These are phyloP conservation scores for Colletotrichum godetiae DNA, from an alignment of 2,329 filamentous ascomycete genomes.

Conservation along the genomic window DNA sequence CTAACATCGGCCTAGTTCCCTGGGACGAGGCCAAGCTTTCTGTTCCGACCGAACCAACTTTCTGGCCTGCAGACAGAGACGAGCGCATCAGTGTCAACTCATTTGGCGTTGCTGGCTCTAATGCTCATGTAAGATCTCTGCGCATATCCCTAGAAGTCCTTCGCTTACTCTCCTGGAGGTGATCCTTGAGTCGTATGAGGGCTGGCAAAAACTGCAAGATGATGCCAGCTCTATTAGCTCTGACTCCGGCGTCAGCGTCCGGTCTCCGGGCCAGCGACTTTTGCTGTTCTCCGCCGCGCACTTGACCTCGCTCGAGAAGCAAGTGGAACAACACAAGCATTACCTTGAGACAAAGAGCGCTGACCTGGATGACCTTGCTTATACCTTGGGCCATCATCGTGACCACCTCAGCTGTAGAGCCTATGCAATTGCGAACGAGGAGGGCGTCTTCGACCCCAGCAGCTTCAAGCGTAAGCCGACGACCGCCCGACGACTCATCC, in stretches of 20 bases:
- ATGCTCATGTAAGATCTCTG: conserved; percentile 21
- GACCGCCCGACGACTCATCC: conserved; percentile 13
- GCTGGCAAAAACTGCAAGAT: conserved; percentile 21
- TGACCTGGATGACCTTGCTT: conserved; percentile 40
- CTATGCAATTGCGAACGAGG: conserved; percentile 37
- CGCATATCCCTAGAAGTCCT: background rate
- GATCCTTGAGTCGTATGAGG: conserved; percentile 24
- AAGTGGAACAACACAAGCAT: conserved; percentile 35
- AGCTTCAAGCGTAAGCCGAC: conserved; percentile 28
- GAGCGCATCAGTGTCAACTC: conserved; percentile 49
- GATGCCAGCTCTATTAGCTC: conserved; percentile 22
- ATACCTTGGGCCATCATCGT: conserved; percentile 44
- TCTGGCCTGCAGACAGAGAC: conserved; percentile 40
- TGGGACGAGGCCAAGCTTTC: conserved; percentile 37
- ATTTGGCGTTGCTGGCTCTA: conserved; percentile 47
- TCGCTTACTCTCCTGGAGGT: background rate
- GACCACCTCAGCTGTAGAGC: conserved; percentile 42
- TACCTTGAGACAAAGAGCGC: conserved; percentile 35
- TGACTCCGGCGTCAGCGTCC: conserved; percentile 21
- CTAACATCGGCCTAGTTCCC: conserved; percentile 13
- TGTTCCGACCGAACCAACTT: conserved; percentile 40
- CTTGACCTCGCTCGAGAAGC: conserved; percentile 12
- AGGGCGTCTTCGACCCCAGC: conserved; percentile 34
- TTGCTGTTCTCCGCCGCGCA: conserved; percentile 24
- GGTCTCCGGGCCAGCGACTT: conserved; percentile 4